phyloP scores from a whole-genome alignment of 2,329 filamentous ascomycete genomes.

The Rugonectria rugulosa region DNA sequence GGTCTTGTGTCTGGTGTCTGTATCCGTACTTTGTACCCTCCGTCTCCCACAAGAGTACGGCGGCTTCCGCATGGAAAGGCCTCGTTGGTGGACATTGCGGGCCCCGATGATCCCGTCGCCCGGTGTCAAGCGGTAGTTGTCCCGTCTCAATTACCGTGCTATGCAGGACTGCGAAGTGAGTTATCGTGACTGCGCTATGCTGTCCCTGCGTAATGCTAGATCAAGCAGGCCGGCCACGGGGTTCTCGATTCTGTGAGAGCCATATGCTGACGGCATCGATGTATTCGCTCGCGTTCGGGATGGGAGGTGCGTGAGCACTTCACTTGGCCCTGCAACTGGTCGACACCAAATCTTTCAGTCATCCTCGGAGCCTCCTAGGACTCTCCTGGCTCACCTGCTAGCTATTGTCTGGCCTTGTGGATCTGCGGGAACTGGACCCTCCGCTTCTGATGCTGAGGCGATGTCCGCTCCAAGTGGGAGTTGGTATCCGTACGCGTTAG shows the following conservation, averaged over 20 bases:
- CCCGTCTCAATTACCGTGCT: slow-evolving; percentile 24
- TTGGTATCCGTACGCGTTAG: slow-evolving; percentile 3
- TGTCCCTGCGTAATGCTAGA: slow-evolving; percentile 1
- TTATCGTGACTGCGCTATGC: slow-evolving; percentile 21
- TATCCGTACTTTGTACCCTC: too few relatives aligned
- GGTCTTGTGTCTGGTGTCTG: slow-evolving; percentile 21
- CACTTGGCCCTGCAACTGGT: slow-evolving; percentile 14
- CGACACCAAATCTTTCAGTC: neutral
- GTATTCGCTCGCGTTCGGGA: slow-evolving; percentile 31
- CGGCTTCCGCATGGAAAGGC: slow-evolving; percentile 32
- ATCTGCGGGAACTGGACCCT: slow-evolving; percentile 32
- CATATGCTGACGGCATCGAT: slow-evolving; percentile 1
- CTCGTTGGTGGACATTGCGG: slow-evolving; percentile 29
- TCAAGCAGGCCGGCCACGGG: slow-evolving; percentile 7
- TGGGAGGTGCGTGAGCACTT: slow-evolving; percentile 23
- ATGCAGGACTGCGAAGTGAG: slow-evolving; percentile 19
- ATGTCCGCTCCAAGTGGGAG: slow-evolving; percentile 5
- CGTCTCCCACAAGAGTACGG: slow-evolving; percentile 27
- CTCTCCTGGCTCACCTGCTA: slow-evolving; percentile 8
- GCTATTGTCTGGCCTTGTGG: slow-evolving; percentile 7
- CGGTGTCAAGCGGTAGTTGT: slow-evolving; percentile 24
- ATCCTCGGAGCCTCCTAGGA: neutral
- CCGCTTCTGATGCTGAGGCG: slow-evolving; percentile 11
- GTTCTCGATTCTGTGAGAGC: neutral
- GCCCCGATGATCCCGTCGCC: slow-evolving; percentile 31